Conservation (phyloP, 768 basidiomycete species). For the Russula lepida region DNA sequence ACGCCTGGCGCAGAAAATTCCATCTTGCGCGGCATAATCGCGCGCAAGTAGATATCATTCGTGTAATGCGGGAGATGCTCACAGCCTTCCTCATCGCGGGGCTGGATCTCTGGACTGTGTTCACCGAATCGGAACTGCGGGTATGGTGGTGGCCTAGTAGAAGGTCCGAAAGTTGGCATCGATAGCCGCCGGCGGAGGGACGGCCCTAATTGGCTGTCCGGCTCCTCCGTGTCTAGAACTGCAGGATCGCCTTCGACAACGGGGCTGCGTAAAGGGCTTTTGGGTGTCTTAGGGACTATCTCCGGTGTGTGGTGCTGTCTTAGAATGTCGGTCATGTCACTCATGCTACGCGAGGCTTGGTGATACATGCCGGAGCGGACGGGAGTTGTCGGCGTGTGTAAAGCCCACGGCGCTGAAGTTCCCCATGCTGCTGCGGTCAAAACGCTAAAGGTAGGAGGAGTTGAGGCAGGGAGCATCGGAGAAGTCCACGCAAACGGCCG, state of each 20-base stretch:
- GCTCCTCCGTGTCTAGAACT: slow-evolving; percentile 1
- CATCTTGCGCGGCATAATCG: slow-evolving; percentile 83
- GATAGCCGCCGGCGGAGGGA: slow-evolving; percentile 55
- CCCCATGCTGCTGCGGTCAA: background rate
- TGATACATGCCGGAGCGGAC: slow-evolving; percentile 13
- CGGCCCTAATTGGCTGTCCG: slow-evolving; percentile 24
- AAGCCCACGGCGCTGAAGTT: slow-evolving; percentile 14
- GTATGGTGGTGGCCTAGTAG: slow-evolving; percentile 61
- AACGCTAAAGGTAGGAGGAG: background rate
- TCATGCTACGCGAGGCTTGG: slow-evolving; percentile 19
- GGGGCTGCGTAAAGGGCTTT: background rate
- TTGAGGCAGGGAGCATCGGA: slow-evolving; percentile 14
- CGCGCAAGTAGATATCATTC: slow-evolving; percentile 74
- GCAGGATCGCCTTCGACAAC: background rate
- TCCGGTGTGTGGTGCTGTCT: slow-evolving; percentile 7
- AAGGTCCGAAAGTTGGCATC: slow-evolving; percentile 57
- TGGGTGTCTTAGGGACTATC: slow-evolving; percentile 1
- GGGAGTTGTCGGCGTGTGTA: slow-evolving; percentile 25
- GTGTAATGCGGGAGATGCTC: slow-evolving; percentile 77
- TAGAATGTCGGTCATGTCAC: slow-evolving; percentile 17
- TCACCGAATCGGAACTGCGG: slow-evolving; percentile 36
- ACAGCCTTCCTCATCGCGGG: slow-evolving; percentile 73
- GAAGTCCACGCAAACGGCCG: slow-evolving; percentile 4
- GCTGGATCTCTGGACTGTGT: slow-evolving; percentile 29
- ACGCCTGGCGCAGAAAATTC: slow-evolving; percentile 83